Evolutionary conservation across 306 rosid species (phyloP).

Genomic region (Medicago lupulina): DNA sequence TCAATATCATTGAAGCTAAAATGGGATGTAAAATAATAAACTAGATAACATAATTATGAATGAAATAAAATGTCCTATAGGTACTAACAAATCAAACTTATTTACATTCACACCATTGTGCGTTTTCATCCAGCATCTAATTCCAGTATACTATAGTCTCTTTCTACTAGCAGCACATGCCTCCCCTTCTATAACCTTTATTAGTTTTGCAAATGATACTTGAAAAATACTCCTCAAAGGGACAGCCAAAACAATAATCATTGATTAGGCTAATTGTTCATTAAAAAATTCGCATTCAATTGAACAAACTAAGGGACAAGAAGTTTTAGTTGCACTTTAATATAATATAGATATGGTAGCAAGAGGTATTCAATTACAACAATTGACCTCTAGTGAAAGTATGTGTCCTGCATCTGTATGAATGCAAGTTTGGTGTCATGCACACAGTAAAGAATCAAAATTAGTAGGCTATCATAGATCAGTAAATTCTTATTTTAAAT

Average conservation of each 20-base stretch:
- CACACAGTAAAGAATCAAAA: slow-evolving; percentile 4
- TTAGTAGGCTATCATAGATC: too few relatives aligned
- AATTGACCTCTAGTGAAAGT: background rate
- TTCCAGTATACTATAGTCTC: slow-evolving; percentile 58
- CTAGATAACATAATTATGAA: too few relatives aligned
- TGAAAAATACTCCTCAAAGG: slow-evolving; percentile 39
- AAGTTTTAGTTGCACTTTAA: too few relatives aligned
- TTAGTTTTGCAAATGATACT: slow-evolving; percentile 21
- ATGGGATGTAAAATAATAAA: too few relatives aligned
- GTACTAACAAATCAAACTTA: slow-evolving; percentile 68
- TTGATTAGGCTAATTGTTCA: background rate
- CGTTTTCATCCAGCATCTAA: slow-evolving; percentile 51
- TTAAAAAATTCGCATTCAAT: background rate
- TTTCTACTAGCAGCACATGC: slow-evolving; percentile 36
- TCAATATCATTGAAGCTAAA: too few relatives aligned
- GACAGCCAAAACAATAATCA: slow-evolving; percentile 27
- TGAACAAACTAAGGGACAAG: slow-evolving; percentile 7
- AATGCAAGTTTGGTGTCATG: slow-evolving; percentile 3
- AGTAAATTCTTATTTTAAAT: too few relatives aligned
- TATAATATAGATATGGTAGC: too few relatives aligned
- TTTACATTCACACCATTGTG: slow-evolving; percentile 73
- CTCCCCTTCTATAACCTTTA: slow-evolving; percentile 31
- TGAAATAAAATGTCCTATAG: too few relatives aligned
- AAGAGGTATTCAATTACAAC: slow-evolving; percentile 7
- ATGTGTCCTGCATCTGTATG: slow-evolving; percentile 8